Conservation (phyloP, 2,329 filamentous ascomycete species). For the Penicillium freii region DNA sequence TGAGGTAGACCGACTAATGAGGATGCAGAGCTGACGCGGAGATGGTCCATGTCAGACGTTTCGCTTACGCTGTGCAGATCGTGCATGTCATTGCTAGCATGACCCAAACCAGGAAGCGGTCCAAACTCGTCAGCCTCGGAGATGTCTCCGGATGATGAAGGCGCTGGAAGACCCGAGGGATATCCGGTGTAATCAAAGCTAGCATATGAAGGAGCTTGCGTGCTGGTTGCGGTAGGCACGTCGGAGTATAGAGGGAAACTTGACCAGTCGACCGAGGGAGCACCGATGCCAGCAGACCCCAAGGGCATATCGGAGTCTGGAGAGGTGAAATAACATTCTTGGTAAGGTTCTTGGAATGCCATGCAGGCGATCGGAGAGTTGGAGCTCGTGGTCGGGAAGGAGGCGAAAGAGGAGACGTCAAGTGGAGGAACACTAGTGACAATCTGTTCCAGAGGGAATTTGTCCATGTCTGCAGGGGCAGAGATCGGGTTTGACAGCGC, state of each 20-base stretch:
- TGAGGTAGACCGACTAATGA: slow-evolving; percentile 45
- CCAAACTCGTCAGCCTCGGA: slow-evolving; percentile 50
- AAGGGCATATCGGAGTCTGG: slow-evolving; percentile 44
- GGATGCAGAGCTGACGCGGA: slow-evolving; percentile 44
- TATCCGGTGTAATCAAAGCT: slow-evolving; percentile 47
- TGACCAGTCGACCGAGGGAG: slow-evolving; percentile 50
- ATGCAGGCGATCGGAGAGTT: slow-evolving; percentile 35
- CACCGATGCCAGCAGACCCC: slow-evolving; percentile 40
- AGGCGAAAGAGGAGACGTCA: slow-evolving; percentile 39
- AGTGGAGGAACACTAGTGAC: slow-evolving; percentile 37
- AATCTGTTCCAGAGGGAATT: slow-evolving; percentile 34
- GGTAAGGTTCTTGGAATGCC: slow-evolving; percentile 40
- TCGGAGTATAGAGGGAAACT: slow-evolving; percentile 46
- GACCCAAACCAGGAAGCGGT: slow-evolving; percentile 32
- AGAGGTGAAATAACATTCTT: slow-evolving; percentile 44
- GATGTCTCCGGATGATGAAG: slow-evolving; percentile 50
- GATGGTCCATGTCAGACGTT: slow-evolving; percentile 41
- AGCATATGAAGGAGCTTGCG: slow-evolving; percentile 47
- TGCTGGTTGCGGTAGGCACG: slow-evolving; percentile 39
- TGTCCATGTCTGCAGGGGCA: slow-evolving; percentile 27
- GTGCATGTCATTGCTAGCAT: slow-evolving; percentile 33
- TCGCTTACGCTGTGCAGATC: slow-evolving; percentile 45
- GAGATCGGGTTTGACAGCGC: slow-evolving; percentile 24
- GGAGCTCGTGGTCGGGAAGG: slow-evolving; percentile 35
- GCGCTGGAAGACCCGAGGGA: slow-evolving; percentile 39